Conservation (phyloP, 176 grass and related monocot species). For the Triticum dicoccoides region DNA sequence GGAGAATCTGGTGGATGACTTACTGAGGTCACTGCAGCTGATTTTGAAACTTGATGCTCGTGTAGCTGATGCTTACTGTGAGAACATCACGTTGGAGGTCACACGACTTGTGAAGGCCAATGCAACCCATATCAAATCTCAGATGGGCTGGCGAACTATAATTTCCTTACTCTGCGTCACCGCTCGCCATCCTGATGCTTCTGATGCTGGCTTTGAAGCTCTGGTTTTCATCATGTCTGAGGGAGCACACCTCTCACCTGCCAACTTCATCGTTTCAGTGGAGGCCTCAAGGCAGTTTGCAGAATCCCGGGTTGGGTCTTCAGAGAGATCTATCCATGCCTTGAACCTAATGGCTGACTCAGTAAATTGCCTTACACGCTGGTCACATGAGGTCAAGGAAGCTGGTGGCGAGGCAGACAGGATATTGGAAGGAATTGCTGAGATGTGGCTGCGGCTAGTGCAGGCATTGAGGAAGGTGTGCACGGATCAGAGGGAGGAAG, state of each 20-base stretch:
- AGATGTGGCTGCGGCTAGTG: conserved; percentile 95
- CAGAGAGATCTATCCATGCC: conserved; percentile 81
- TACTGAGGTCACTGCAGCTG: conserved; percentile 79
- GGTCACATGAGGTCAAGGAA: conserved; percentile 71
- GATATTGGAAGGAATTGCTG: conserved; percentile 81
- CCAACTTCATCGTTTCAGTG: conserved; percentile 78
- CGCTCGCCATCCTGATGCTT: conserved; percentile 95
- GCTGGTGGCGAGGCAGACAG: conserved; percentile 59
- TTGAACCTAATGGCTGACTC: conserved; percentile 87
- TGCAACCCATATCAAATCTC: conserved; percentile 85
- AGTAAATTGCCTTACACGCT: conserved; percentile 68
- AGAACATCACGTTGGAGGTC: conserved; percentile 94
- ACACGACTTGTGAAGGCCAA: conserved; percentile 84
- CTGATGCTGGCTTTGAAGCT: conserved; percentile 91
- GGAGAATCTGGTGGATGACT: conserved; percentile 87
- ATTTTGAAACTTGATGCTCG: conserved; percentile 97
- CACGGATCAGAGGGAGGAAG: conserved; percentile 87
- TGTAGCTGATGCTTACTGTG: conserved; percentile 98
- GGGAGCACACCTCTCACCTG: conserved; percentile 74
- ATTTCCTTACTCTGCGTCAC: conserved; percentile 89
- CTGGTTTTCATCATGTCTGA: conserved; percentile 93
- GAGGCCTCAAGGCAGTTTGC: conserved; percentile 94
- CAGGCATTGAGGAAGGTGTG: conserved; percentile 83
- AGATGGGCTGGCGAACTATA: conserved; percentile 95
- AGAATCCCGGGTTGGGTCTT: conserved; percentile 79